Base-by-base conservation (phyloP, 2,329 filamentous ascomycete species). In the Paraphoma sp. region DNA sequence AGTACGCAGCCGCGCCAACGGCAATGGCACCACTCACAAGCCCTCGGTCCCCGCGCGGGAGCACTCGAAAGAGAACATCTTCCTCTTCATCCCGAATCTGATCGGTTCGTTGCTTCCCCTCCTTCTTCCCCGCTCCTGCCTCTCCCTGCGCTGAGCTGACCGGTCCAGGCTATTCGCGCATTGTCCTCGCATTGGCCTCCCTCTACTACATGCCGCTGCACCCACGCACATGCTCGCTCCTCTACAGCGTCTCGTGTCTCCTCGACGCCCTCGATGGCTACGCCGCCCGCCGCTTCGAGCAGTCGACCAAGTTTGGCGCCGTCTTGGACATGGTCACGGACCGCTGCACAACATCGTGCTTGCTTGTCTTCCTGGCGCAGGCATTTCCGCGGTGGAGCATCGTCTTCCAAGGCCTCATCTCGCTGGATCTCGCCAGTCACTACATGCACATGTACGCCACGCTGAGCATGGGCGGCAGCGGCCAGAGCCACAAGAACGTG, bases 371-470 rank as follows among this genome's bases (percentile, higher is more conserved):
- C 82, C 81, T 99, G 60, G 92, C 92, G 41, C 96, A 92, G 12
- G 95, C 95, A 17, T 99, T 96, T 80, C 95, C 95, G 4, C 87
- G 93, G 54, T 98, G 92, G 89, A 89, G 92, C 63, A 93, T 98
- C 67, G 74, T 98, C 56, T 99, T 99, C 84, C 95, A 99, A 82
- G 87, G 89, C 44, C 81, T 99, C 72, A 97, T 99, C 77, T 90
- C 90, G 53, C 81, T 99, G 69, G 95, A 99, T 78, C 85, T 99
- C 63, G 91, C 95, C 29, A 97, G 93, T 76, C 95, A 99, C 79
- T 99, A 98, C 76, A 94, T 98, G 83, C 95, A 99, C 81, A 99
- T 99, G 95, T 98, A 96, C 76, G 92, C 93, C 11, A 97, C 93
- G 0, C 82, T 97, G 71, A 89, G 89, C 63, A 95, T 97, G 87